Evolutionary conservation across 768 basidiomycete genomes (phyloP), one percentile per base, ranked within the genome.

Genomic region (Tylopilus felleus): DNA sequence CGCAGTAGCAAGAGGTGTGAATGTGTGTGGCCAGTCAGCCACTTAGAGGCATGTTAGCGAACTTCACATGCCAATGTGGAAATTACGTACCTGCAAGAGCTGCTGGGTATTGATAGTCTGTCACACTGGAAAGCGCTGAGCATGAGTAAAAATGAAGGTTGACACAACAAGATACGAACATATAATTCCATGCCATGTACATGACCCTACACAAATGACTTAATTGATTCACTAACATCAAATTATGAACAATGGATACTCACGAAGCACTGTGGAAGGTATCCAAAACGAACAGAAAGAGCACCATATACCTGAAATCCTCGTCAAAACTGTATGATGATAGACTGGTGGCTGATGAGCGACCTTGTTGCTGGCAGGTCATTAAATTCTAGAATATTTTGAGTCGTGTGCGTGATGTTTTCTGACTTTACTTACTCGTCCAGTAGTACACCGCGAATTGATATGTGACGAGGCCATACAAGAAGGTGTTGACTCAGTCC

Each of bases 21-120:
- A 79, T 1, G 77, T 75, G 46, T 80, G 77, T 2, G 75, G 76
- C 79, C 80, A 82, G n/a, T 64, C 66, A 46, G 74, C 73, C 38
- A 62, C 77, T 79, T 58, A 2, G 46, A 55, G 1, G 4, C 28
- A 4, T 9, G 16, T 59, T n/a, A 54, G 36, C 36, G 8, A 38
- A 47, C 25, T 14, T 10, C 10, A n/a, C 17, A 8, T 19, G n/a
- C 9, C n/a, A n/a, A 2, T n/a, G n/a, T n/a, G 1, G 19, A 4
- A 8, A 8, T 9, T 19, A n/a, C n/a, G 1, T 19, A 58, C 60
- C 44, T 31, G 47, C 45, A 17, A 59, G 55, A n/a, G 55, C 60
- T 8, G 52, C 39, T 39, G 60, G 60, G 22, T 61, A 59, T 23
- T 47, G 33, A 22, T 36, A 61, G 33, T 59, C 52, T 6, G 49